Evolutionary conservation across 805 yeast species (phyloP).

Genomic region (Saccharomycopsis schoenii): DNA sequence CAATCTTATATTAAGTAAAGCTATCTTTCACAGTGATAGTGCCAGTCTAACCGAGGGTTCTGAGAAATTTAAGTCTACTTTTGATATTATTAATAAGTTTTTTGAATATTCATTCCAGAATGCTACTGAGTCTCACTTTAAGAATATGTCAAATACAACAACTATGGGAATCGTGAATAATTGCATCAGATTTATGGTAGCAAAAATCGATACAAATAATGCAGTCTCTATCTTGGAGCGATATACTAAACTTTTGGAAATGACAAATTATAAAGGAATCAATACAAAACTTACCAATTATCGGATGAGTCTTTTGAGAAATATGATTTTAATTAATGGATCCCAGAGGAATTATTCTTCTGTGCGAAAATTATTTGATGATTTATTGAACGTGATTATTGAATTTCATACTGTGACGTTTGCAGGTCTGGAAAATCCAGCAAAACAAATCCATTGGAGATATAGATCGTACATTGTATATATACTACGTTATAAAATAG

Average conservation of each 20-base stretch:
- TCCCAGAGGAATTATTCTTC: neutral
- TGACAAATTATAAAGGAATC: neutral
- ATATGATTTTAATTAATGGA: neutral
- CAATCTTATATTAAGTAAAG: neutral
- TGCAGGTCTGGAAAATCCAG: neutral
- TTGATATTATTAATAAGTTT: neutral
- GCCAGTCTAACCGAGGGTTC: neutral
- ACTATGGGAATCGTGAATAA: neutral
- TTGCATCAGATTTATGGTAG: neutral
- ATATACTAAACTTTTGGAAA: neutral
- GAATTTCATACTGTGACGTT: neutral
- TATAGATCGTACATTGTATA: neutral
- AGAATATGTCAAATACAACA: neutral
- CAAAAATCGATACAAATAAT: neutral
- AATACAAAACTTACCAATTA: neutral
- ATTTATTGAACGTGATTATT: neutral
- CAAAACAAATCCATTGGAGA: neutral
- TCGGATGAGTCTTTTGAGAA: neutral
- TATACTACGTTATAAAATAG: neutral
- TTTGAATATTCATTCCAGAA: neutral
- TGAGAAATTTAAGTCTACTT: neutral
- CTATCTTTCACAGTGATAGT: neutral
- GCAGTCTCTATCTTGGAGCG: neutral
- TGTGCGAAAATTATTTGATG: neutral
- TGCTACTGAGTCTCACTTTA: neutral